Evolutionary conservation across 495 filamentous ascomycete genomes (phyloP).

Genomic region (Pyrenopolyporus hunteri): DNA sequence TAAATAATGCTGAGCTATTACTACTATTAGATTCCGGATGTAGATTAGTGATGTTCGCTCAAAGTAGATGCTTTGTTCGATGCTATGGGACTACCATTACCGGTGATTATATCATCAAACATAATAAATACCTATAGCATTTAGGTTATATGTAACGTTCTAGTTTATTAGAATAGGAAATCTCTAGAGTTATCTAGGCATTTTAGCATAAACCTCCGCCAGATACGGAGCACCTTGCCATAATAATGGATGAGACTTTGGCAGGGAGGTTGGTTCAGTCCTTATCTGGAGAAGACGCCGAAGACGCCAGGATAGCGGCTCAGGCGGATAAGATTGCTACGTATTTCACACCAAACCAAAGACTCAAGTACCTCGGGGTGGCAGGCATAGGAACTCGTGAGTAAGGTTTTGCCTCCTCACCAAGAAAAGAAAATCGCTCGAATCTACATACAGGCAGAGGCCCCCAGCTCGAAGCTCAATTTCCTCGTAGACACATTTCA

Average conservation of each 20-base stretch:
- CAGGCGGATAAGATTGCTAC: neutral
- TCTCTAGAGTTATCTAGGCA: too few species aligned
- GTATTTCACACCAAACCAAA: conserved; percentile 1
- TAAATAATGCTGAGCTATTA: too few species aligned
- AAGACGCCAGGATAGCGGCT: neutral
- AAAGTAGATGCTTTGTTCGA: too few species aligned
- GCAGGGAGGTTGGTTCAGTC: neutral
- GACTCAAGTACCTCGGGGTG: conserved; percentile 3
- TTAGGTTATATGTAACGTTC: too few species aligned
- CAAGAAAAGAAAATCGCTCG: neutral
- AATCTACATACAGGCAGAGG: neutral
- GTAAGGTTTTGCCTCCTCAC: neutral
- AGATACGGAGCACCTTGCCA: neutral
- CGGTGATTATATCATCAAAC: too few species aligned
- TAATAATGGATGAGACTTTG: neutral
- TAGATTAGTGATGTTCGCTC: too few species aligned
- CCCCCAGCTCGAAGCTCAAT: too few species aligned
- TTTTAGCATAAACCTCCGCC: too few species aligned
- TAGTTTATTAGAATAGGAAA: too few species aligned
- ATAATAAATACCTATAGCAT: too few species aligned
- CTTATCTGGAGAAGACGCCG: neutral
- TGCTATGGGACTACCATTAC: too few species aligned
- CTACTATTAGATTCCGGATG: too few species aligned
- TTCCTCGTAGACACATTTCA: neutral
- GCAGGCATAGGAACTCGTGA: conserved; percentile 20